Percentiles rank a stretch among this genome's conserved stretches.
These are phyloP conservation scores for Cystoderma amianthinum DNA, from an alignment of 768 basidiomycete species.

Conservation along the genomic window DNA sequence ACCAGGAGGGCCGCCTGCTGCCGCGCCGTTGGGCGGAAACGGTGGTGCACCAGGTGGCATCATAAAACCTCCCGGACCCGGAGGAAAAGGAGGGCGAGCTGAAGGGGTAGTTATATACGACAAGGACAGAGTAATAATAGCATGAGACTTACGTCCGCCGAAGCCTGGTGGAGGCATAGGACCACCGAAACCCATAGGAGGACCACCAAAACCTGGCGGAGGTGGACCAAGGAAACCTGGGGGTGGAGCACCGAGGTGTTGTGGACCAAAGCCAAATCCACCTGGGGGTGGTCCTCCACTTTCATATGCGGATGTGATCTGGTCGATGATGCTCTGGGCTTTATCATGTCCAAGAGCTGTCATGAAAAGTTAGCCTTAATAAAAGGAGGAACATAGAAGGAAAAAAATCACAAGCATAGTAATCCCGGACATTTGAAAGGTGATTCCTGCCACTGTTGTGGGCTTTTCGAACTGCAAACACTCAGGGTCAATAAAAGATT, in stretches of 20 bases:
- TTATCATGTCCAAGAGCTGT: constrained; percentile 90
- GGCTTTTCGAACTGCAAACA: constrained; percentile 79
- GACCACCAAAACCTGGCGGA: constrained; percentile 43
- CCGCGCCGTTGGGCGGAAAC: constrained; percentile 61
- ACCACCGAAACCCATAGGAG: constrained; percentile 43
- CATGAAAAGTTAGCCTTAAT: constrained; percentile 9
- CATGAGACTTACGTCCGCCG: constrained; percentile 38
- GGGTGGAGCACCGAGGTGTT: constrained; percentile 61
- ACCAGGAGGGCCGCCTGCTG: no score
- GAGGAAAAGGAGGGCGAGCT: constrained; percentile 71
- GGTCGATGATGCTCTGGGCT: constrained; percentile 97
- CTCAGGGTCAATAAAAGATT: constrained; percentile 7
- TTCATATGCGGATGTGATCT: constrained; percentile 93
- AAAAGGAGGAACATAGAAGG: not conserved
- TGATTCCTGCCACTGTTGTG: constrained; percentile 98
- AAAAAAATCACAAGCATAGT: constrained; percentile 76
- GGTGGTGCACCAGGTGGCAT: constrained; percentile 56
- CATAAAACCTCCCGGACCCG: constrained; percentile 52
- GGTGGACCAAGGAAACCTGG: constrained; percentile 41
- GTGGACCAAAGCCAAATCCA: constrained; percentile 82
- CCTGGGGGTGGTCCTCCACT: constrained; percentile 80
- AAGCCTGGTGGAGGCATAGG: constrained; percentile 49
- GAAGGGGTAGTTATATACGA: constrained; percentile 8
- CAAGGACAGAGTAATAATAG: not conserved
- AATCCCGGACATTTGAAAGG: constrained; percentile 92